Evolutionary conservation across 176 grass and related monocot genomes (phyloP).

Genomic region (Eremochloa ophiuroides): DNA sequence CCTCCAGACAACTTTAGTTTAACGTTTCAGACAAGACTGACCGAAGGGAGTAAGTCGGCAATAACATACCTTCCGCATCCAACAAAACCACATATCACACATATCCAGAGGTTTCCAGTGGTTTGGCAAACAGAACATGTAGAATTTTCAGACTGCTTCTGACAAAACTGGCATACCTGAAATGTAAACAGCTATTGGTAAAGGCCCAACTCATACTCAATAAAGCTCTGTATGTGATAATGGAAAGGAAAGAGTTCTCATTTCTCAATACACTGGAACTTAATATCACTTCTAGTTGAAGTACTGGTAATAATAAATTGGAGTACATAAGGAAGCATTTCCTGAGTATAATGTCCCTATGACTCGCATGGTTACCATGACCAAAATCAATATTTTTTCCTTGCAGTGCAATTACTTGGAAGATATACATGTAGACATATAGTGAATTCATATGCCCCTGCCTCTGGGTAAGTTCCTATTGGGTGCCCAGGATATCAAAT

Average conservation of each 20-base stretch:
- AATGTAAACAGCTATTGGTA: slow-evolving; percentile 12
- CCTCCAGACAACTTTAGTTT: neutral
- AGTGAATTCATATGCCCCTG: neutral
- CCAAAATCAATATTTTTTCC: neutral
- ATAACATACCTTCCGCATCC: slow-evolving; percentile 86
- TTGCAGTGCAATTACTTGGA: neutral
- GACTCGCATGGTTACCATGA: neutral
- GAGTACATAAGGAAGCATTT: neutral
- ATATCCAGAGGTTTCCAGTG: slow-evolving; percentile 92
- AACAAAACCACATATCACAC: slow-evolving; percentile 97
- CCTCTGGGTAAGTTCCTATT: neutral
- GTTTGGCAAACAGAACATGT: slow-evolving; percentile 93
- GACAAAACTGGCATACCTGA: slow-evolving; percentile 95
- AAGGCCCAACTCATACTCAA: neutral
- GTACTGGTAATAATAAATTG: neutral
- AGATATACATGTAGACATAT: neutral
- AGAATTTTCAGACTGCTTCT: slow-evolving; percentile 69
- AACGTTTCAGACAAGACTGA: neutral
- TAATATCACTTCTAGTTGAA: neutral
- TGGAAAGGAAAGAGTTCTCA: neutral
- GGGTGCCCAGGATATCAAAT: neutral
- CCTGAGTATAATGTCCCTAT: neutral
- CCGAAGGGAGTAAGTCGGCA: neutral
- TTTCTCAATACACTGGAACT: neutral
- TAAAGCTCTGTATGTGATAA: neutral